Conservation (phyloP, 2,329 filamentous ascomycete species). For the Xylaria sp. region DNA sequence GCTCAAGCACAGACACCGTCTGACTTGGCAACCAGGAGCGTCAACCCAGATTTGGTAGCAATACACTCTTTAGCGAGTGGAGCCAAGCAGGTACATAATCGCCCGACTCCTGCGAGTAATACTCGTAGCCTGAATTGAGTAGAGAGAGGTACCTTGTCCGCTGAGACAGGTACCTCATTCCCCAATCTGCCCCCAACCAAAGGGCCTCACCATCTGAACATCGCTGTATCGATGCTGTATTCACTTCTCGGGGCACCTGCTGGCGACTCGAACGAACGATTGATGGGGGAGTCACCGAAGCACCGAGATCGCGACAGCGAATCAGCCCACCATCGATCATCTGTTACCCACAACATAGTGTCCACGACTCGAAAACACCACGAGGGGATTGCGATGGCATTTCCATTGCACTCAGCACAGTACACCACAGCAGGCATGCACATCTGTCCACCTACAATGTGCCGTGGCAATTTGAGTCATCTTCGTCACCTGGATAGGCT, state of each 20-base stretch:
- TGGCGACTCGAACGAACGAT: not conserved
- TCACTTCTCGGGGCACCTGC: constrained; percentile 1
- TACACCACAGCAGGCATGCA: not conserved
- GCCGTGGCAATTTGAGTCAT: constrained; percentile 17
- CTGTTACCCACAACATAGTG: not conserved
- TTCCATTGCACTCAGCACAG: not conserved
- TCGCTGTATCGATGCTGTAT: constrained; percentile 14
- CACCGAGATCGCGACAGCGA: not conserved
- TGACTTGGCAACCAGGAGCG: constrained; percentile 25
- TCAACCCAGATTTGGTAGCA: not conserved
- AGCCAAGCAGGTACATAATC: no score
- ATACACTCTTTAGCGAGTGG: not conserved
- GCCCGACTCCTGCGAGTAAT: not conserved
- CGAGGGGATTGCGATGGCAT: not conserved
- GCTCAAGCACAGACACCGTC: constrained; percentile 25
- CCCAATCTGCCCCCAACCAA: no score
- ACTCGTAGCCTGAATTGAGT: not conserved
- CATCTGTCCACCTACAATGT: not conserved
- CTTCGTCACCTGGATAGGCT: not conserved
- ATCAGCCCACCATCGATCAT: constrained; percentile 4
- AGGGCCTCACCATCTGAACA: not conserved
- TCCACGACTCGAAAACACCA: not conserved
- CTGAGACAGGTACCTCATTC: no score
- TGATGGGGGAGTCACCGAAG: not conserved
- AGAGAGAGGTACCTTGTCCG: no score